phyloP scores from a whole-genome alignment of 2,329 filamentous ascomycete species.

The Parascedosporium putredinis region DNA sequence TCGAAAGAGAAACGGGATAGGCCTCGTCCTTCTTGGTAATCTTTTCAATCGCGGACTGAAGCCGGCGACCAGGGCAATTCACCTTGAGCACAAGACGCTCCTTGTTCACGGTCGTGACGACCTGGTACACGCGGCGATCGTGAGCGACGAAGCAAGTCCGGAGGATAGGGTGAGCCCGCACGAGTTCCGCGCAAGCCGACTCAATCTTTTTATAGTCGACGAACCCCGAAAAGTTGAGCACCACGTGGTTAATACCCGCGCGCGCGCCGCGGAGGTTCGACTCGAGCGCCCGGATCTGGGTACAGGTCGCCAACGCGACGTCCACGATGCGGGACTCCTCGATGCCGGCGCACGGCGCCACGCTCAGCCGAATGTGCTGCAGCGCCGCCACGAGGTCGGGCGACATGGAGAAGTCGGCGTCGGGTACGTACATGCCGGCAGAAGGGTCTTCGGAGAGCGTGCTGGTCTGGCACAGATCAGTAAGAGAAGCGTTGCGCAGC shows the following conservation, averaged over 20 bases:
- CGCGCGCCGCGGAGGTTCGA: conserved; percentile 31
- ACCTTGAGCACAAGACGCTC: conserved; percentile 16
- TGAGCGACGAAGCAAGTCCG: conserved; percentile 42
- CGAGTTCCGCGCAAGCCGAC: conserved; percentile 33
- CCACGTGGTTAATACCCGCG: conserved; percentile 36
- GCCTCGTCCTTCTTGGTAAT: conserved; percentile 32
- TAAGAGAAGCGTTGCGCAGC: conserved; percentile 28
- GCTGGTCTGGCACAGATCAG: conserved; percentile 31
- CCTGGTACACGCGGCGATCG: conserved; percentile 36
- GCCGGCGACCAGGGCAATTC: conserved; percentile 28
- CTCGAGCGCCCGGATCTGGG: conserved; percentile 38
- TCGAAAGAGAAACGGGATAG: conserved; percentile 25
- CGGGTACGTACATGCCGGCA: background rate
- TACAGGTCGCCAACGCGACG: conserved; percentile 35
- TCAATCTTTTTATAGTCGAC: conserved; percentile 33
- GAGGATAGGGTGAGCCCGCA: conserved; percentile 37
- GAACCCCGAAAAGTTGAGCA: conserved; percentile 35
- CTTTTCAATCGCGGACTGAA: conserved; percentile 28
- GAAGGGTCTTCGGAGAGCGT: conserved; percentile 13
- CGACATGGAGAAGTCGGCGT: background rate
- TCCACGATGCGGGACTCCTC: conserved; percentile 29
- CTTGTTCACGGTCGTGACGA: conserved; percentile 18
- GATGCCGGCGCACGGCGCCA: conserved; percentile 32
- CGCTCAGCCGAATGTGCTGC: conserved; percentile 12
- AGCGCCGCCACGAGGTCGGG: background rate